Evolutionary conservation across 192 early-diverging fungal genomes (phyloP).

Genomic region (Coemansia sp.): DNA sequence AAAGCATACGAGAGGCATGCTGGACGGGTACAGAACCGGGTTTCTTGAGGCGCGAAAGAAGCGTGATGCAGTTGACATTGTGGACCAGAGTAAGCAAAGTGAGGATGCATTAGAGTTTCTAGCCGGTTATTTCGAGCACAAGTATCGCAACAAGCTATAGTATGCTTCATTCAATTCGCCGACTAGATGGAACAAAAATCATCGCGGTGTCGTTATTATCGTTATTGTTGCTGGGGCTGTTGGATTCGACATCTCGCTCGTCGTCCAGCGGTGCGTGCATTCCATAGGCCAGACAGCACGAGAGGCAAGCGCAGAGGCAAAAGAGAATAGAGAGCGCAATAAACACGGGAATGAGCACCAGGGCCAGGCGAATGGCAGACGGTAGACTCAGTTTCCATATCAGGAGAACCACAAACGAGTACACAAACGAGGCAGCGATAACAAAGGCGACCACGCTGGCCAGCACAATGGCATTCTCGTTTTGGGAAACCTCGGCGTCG

Average conservation of each 20-base stretch:
- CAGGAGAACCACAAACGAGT: constrained; percentile 58
- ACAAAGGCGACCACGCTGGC: constrained; percentile 54
- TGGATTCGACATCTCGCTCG: constrained; percentile 11
- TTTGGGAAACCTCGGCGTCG: constrained; percentile 34
- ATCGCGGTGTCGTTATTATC: not conserved
- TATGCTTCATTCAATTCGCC: constrained; percentile 18
- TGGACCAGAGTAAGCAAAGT: not conserved
- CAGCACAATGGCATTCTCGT: constrained; percentile 28
- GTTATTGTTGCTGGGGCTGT: not conserved
- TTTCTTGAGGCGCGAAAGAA: constrained; percentile 13
- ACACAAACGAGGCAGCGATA: constrained; percentile 37
- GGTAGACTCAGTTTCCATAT: constrained; percentile 51
- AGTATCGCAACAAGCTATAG: constrained; percentile 1
- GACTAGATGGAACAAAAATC: constrained; percentile 12
- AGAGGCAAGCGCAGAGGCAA: constrained; percentile 43
- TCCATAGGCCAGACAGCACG: constrained; percentile 36
- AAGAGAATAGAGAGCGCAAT: constrained; percentile 46
- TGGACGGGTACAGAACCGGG: constrained; percentile 39
- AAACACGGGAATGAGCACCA: constrained; percentile 68
- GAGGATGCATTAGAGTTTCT: constrained; percentile 31
- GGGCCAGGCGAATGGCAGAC: constrained; percentile 52
- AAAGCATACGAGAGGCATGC: constrained; percentile 19
- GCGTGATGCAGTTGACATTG: not conserved
- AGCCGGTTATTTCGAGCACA: constrained; percentile 17
- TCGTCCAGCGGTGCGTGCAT: constrained; percentile 39